Percentiles rank a stretch among this genome's conserved stretches.
Conservation (phyloP, 2,329 filamentous ascomycete genomes). For the Talaromyces albobiverticillius region DNA sequence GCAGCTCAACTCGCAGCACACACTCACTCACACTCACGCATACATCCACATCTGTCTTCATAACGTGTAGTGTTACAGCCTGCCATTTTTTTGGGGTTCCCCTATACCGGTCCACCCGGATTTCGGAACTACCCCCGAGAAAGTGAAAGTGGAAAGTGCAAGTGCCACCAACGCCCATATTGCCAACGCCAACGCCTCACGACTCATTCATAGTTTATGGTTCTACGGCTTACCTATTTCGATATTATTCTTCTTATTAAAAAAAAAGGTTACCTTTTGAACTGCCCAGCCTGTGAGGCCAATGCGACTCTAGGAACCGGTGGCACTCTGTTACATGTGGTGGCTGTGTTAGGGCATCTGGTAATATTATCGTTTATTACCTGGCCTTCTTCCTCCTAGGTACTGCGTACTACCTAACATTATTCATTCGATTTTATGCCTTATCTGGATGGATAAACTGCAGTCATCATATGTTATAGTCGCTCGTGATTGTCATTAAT, state of each 20-base stretch:
- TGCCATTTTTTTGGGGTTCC: not conserved
- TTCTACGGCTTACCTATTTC: no score
- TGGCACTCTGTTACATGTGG: constrained; percentile 2
- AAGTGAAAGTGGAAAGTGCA: not conserved
- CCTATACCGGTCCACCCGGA: not conserved
- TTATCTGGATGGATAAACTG: constrained; percentile 2
- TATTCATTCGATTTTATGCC: not conserved
- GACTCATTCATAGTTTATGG: no score
- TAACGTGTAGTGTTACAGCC: no score
- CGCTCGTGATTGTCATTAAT: not conserved
- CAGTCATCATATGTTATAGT: not conserved
- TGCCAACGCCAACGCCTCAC: no score
- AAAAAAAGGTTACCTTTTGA: not conserved
- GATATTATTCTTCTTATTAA: not conserved
- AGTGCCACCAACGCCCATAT: no score
- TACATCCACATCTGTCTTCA: not conserved
- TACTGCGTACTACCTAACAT: not conserved
- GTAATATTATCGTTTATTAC: not conserved
- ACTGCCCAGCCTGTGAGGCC: not conserved
- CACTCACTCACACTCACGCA: no score
- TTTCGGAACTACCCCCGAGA: not conserved
- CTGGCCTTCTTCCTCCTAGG: not conserved
- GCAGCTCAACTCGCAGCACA: not conserved
- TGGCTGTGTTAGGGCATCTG: constrained; percentile 8
- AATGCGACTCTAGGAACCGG: not conserved